Evolutionary conservation across 805 yeast genomes (phyloP).

Genomic region (Debaryomyces castellii): DNA sequence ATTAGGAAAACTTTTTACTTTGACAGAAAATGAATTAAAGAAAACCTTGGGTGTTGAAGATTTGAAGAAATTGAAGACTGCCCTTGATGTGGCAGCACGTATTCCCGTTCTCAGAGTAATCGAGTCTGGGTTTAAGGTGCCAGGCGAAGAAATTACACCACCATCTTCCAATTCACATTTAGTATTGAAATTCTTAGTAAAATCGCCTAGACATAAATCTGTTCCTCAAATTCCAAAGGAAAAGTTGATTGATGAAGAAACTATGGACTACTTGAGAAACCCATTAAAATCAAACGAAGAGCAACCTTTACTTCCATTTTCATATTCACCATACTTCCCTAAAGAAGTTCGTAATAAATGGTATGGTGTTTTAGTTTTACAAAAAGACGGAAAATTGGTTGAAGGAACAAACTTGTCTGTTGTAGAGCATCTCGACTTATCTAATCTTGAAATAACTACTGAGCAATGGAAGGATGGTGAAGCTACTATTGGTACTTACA

Average conservation of each 20-base stretch:
- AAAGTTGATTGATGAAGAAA: slow-evolving; percentile 54
- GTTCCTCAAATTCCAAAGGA: slow-evolving; percentile 44
- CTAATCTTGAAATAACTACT: slow-evolving; percentile 53
- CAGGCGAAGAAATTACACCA: slow-evolving; percentile 82
- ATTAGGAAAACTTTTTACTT: slow-evolving; percentile 66
- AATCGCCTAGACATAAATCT: slow-evolving; percentile 70
- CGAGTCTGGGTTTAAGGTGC: slow-evolving; percentile 74
- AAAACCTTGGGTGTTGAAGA: slow-evolving; percentile 56
- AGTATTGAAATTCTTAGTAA: slow-evolving; percentile 69
- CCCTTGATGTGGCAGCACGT: slow-evolving; percentile 55
- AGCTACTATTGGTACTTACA: slow-evolving; percentile 66
- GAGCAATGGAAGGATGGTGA: slow-evolving; percentile 49
- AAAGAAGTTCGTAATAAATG: slow-evolving; percentile 48
- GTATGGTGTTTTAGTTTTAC: slow-evolving; percentile 68
- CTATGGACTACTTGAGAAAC: slow-evolving; percentile 65
- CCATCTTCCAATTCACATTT: slow-evolving; percentile 67
- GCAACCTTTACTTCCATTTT: slow-evolving; percentile 70
- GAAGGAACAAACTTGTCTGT: slow-evolving; percentile 57
- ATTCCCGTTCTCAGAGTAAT: slow-evolving; percentile 71
- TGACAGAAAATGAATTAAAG: slow-evolving; percentile 54
- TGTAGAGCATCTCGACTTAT: slow-evolving; percentile 50
- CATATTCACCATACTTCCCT: slow-evolving; percentile 80
- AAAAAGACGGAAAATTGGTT: slow-evolving; percentile 76
- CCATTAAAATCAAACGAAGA: slow-evolving; percentile 65
- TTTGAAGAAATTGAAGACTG: slow-evolving; percentile 42